Percentiles rank a stretch among this genome's conserved stretches.
phyloP scores from a whole-genome alignment of 2,329 filamentous ascomycete species.

The Emmonsia crescens region DNA sequence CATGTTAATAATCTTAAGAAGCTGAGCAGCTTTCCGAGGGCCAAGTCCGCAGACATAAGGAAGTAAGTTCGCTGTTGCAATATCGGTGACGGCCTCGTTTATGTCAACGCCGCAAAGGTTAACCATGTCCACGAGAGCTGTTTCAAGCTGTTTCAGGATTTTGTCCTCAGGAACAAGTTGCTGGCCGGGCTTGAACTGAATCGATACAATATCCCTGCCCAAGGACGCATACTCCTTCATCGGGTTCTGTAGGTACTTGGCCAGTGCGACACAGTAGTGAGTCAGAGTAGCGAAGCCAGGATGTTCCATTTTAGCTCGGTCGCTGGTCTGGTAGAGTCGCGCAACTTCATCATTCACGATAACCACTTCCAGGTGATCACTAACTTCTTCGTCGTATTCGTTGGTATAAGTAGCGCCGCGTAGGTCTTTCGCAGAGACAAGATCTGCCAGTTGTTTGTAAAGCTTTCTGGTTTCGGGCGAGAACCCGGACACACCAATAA shows the following conservation, averaged over 20 bases:
- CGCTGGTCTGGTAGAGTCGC: conserved; percentile 87
- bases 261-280: conserved; percentile 81
- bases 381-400: conserved; percentile 64
- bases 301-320: conserved; percentile 66
- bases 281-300: conserved; percentile 68
- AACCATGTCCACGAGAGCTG: conserved; percentile 97
- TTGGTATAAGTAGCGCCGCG: conserved; percentile 75
- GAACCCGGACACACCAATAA: conserved; percentile 81
- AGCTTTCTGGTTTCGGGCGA: conserved; percentile 77
- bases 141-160: conserved; percentile 75
- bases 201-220: conserved; percentile 73
- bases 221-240: conserved; percentile 94
- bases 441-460: conserved; percentile 65
- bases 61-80: conserved; percentile 74
- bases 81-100: conserved; percentile 75
- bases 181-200: conserved; percentile 83
- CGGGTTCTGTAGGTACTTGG: conserved; percentile 86
- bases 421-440: conserved; percentile 67
- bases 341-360: conserved; percentile 95
- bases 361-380: conserved; percentile 73
- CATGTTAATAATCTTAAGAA: conserved; percentile 81
- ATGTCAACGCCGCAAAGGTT: conserved; percentile 94
- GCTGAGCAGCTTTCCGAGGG: conserved; percentile 74
- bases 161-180: conserved; percentile 81
- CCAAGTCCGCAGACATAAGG: conserved; percentile 88